Conservation (phyloP, 2,329 filamentous ascomycete species). For the Emericellopsis cladophorae region DNA sequence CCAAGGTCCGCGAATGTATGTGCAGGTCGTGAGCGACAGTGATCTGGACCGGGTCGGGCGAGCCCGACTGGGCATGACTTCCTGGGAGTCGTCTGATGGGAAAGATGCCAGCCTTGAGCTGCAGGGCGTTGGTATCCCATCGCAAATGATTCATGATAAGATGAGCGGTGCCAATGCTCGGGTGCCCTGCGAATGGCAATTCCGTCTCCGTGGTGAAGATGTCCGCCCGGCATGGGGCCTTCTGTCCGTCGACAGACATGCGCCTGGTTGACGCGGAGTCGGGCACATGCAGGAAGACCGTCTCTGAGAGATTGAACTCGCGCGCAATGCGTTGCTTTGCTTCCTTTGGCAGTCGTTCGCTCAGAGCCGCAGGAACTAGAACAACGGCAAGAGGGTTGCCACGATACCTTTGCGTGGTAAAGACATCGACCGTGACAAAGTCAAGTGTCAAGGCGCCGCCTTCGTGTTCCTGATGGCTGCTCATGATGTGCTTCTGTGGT, state of each 20-base stretch:
- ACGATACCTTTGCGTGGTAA: slow-evolving; percentile 34
- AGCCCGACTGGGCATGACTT: slow-evolving; percentile 5
- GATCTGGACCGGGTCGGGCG: slow-evolving; percentile 39
- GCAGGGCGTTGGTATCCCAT: slow-evolving; percentile 25
- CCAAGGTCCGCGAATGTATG: slow-evolving; percentile 35
- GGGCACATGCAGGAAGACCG: slow-evolving; percentile 50
- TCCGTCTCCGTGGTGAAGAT: slow-evolving; percentile 45
- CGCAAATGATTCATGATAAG: slow-evolving; percentile 26
- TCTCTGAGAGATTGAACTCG: slow-evolving; percentile 54
- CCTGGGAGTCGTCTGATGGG: slow-evolving; percentile 16
- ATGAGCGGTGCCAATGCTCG: slow-evolving; percentile 40
- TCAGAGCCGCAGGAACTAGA: slow-evolving; percentile 27
- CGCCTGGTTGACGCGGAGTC: slow-evolving; percentile 17
- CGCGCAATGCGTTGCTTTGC: slow-evolving; percentile 45
- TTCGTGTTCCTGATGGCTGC: no score
- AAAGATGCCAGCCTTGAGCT: slow-evolving; percentile 46
- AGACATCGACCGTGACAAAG: slow-evolving; percentile 45
- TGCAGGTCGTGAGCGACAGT: slow-evolving; percentile 56
- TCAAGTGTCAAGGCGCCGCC: slow-evolving; percentile 13
- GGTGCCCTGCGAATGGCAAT: slow-evolving; percentile 50
- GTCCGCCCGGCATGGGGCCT: slow-evolving; percentile 25
- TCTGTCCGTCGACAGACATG: not conserved
- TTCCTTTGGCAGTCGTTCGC: slow-evolving; percentile 28
- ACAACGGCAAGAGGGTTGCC: slow-evolving; percentile 52
- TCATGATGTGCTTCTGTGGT: no score